phyloP scores from a whole-genome alignment of 768 basidiomycete species.

The Sarcodon sp. region DNA sequence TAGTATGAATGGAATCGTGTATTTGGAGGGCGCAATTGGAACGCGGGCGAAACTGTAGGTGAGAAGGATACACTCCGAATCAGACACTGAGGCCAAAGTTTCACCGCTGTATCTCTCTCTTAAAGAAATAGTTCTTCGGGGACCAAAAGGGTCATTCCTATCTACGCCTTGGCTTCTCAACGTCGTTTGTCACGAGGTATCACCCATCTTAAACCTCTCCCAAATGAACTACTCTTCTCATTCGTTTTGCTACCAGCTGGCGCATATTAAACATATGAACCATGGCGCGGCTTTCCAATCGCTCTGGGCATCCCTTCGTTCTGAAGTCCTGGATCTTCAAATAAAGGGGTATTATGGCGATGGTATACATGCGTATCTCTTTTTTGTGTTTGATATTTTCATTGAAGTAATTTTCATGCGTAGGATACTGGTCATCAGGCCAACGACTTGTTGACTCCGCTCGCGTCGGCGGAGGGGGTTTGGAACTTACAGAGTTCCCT shows the following conservation, averaged over 20 bases:
- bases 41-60: conserved; percentile 72
- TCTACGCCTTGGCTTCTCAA: conserved; percentile 61
- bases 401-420: neutral
- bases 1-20: conserved; percentile 73
- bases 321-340: conserved; percentile 61
- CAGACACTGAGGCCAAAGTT: too few species aligned
- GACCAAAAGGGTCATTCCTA: conserved; percentile 44
- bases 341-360: conserved; percentile 73
- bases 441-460: conserved; percentile 56
- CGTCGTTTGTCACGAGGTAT: conserved; percentile 75
- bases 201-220: conserved; percentile 6
- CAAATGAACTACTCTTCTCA: neutral
- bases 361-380: conserved; percentile 24
- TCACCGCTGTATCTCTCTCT: neutral
- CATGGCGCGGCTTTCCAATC: conserved; percentile 69
- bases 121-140: conserved; percentile 63
- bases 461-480: conserved; percentile 33
- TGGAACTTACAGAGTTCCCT: conserved; percentile 47
- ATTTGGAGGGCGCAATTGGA: conserved; percentile 81
- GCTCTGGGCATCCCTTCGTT: conserved; percentile 52
- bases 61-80: conserved; percentile 3
- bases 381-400: neutral
- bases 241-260: conserved; percentile 35
- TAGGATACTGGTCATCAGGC: conserved; percentile 79
- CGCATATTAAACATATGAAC: conserved; percentile 82